These are phyloP conservation scores for Boletus reticuloceps DNA, from an alignment of 768 basidiomycete genomes.

Conservation along the genomic window DNA sequence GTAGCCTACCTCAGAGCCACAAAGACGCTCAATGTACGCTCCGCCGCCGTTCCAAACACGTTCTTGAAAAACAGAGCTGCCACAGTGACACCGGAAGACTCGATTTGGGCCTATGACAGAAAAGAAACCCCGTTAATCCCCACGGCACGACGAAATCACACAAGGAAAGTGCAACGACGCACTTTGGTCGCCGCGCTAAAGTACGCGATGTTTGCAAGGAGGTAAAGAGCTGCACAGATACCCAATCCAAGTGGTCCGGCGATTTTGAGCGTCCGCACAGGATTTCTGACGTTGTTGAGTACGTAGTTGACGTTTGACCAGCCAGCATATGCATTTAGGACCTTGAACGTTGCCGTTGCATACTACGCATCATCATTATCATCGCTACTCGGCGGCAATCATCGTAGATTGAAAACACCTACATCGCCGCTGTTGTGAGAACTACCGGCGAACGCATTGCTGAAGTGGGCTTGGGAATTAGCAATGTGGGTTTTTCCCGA, in stretches of 20 bases:
- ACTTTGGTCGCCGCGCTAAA: slow-evolving; percentile 39
- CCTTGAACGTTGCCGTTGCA: slow-evolving; percentile 61
- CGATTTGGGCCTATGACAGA: slow-evolving; percentile 40
- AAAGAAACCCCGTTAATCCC: not conserved
- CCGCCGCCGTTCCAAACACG: slow-evolving; percentile 52
- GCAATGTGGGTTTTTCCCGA: slow-evolving; percentile 52
- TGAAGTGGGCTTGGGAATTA: slow-evolving; percentile 58
- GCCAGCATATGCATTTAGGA: slow-evolving; percentile 48
- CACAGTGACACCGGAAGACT: slow-evolving; percentile 50
- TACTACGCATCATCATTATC: slow-evolving; percentile 37
- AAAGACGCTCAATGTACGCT: slow-evolving; percentile 55
- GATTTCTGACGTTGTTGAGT: slow-evolving; percentile 58
- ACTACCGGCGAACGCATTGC: slow-evolving; percentile 54
- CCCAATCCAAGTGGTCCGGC: slow-evolving; percentile 57
- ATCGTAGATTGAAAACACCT: not conserved
- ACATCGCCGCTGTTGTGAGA: slow-evolving; percentile 51
- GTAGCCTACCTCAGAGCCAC: slow-evolving; percentile 50
- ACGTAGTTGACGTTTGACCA: slow-evolving; percentile 61
- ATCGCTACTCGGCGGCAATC: not conserved
- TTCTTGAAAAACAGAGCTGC: slow-evolving; percentile 58
- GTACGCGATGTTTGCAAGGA: slow-evolving; percentile 58
- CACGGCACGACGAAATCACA: not conserved
- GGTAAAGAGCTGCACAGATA: slow-evolving; percentile 50
- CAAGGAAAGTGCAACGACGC: not conserved
- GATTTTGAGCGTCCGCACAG: slow-evolving; percentile 59